These are phyloP conservation scores for Phytophthora tentaculata DNA, from an alignment of 352 stramenopile species.

Conservation along the genomic window DNA sequence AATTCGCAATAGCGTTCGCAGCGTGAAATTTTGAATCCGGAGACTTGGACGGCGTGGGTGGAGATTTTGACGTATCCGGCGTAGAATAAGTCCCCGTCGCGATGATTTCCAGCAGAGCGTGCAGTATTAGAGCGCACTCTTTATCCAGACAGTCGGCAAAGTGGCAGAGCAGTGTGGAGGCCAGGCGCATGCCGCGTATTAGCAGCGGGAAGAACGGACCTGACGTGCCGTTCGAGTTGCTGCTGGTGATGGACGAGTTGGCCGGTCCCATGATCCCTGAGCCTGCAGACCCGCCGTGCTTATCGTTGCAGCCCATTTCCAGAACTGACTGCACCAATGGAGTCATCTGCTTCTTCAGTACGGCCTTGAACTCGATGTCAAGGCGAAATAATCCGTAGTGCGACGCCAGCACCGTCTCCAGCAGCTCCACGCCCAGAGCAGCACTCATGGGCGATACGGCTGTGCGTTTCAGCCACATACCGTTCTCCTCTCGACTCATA, in stretches of 20 bases:
- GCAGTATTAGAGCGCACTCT: constrained; percentile 72
- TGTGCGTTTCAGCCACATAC: constrained; percentile 86
- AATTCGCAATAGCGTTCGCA: constrained; percentile 42
- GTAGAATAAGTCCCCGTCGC: constrained; percentile 77
- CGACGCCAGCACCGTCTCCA: constrained; percentile 76
- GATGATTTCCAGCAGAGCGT: constrained; percentile 76
- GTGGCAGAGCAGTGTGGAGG: constrained; percentile 75
- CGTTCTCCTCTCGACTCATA: constrained; percentile 84
- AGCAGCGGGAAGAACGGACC: constrained; percentile 81
- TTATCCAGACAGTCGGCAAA: constrained; percentile 73
- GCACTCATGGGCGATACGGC: constrained; percentile 78
- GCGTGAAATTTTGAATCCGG: constrained; percentile 50
- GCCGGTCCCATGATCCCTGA: constrained; percentile 42
- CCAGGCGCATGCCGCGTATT: constrained; percentile 83
- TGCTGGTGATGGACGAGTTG: constrained; percentile 45
- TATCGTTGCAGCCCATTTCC: constrained; percentile 69
- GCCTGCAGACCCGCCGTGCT: constrained; percentile 35
- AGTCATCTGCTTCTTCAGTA: constrained; percentile 85
- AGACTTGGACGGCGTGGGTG: constrained; percentile 54
- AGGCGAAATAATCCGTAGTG: constrained; percentile 71
- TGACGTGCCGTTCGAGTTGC: constrained; percentile 30
- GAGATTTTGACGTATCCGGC: constrained; percentile 55
- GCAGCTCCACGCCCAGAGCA: constrained; percentile 76
- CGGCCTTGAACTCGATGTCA: constrained; percentile 75
- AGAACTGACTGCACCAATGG: constrained; percentile 75